Base-by-base conservation (phyloP, 2,329 filamentous ascomycete genomes). In the Monosporascus sp. region DNA sequence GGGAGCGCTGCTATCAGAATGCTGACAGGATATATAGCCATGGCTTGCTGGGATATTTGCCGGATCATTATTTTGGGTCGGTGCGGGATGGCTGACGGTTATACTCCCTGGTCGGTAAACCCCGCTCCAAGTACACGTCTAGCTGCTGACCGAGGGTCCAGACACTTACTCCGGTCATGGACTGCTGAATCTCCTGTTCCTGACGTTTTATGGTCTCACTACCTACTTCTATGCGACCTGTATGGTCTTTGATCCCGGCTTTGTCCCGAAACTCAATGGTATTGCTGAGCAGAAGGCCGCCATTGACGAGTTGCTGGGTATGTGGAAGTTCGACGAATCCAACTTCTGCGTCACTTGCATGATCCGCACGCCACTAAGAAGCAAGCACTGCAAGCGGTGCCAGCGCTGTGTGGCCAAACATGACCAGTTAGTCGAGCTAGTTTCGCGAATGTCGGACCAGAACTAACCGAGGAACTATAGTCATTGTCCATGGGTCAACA, bases 401-500 rank as follows among this genome's bases (percentile, higher is more conserved):
- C 84, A 88, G 63, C 88, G 93, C 58, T 99, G 94, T 68, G 89
- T 99, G 51, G 91, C 93, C 51, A 96, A 95, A 71, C 90, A 96
- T 72, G 94, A 99, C 67, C 94, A 99, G 90, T 95, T 73, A 79
- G 89, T 79, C 31, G 18, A 46, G 20, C 18, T 53, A 34, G 38
- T n/a, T 24, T 9, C 9, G 17, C 14, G 18, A 5, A 48, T 18
- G 27, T 49, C 3, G 17, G 4, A 49, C 44, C 17, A 20, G 18
- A 44, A 49, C 25, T 24, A 50, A 55, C 67, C 68, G 62, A 71
- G 51, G 6, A 15, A 11, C 18, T 31, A 4, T 52, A 95, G 90
- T 66, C 94, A 99, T 68, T 99, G 94, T 65, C 94, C 94, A 0
- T 99, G 94, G 94, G 89, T 97, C 24, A 89, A 96, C 72, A 97